Percentiles rank a stretch among this genome's conserved stretches.
Evolutionary conservation across 805 yeast genomes (phyloP).

Genomic region (Suhomyces prunicola): DNA sequence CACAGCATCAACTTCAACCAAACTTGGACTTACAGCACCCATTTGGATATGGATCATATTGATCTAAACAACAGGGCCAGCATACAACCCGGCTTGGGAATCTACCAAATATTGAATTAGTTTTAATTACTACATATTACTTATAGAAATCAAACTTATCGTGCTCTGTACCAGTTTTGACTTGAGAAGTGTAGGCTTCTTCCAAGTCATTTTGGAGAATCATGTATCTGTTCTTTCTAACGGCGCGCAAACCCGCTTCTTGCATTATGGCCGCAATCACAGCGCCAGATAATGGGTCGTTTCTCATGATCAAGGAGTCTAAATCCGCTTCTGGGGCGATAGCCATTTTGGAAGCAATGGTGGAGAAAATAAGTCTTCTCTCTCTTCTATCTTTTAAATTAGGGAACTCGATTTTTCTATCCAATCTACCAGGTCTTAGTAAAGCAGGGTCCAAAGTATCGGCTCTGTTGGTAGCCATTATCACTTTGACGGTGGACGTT

Average conservation of each 20-base stretch:
- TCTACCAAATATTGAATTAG: constrained; percentile 39
- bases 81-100: constrained; percentile 60
- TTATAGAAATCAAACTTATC: constrained; percentile 98
- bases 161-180: constrained; percentile 90
- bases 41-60: constrained; percentile 73
- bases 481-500: constrained; percentile 89
- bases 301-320: constrained; percentile 90
- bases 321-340: constrained; percentile 96
- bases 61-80: constrained; percentile 48
- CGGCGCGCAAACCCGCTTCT: constrained; percentile 99
- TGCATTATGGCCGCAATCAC: constrained; percentile 99
- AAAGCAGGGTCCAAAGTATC: constrained; percentile 98
- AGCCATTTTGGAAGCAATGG: constrained; percentile 96
- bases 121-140: constrained; percentile 36
- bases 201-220: constrained; percentile 94
- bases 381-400: constrained; percentile 95
- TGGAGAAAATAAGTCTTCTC: constrained; percentile 91
- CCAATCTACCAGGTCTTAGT: constrained; percentile 94
- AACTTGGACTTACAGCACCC: constrained; percentile 39
- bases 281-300: constrained; percentile 96
- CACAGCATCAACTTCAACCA: constrained; percentile 10
- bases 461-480: constrained; percentile 99
- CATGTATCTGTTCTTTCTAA: constrained; percentile 95
- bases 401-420: constrained; percentile 97
- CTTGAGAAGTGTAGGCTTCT: constrained; percentile 97